Evolutionary conservation across 805 yeast species (phyloP), one percentile per base, ranked within the genome.

Genomic region (Tetrapisispora arboricola): DNA sequence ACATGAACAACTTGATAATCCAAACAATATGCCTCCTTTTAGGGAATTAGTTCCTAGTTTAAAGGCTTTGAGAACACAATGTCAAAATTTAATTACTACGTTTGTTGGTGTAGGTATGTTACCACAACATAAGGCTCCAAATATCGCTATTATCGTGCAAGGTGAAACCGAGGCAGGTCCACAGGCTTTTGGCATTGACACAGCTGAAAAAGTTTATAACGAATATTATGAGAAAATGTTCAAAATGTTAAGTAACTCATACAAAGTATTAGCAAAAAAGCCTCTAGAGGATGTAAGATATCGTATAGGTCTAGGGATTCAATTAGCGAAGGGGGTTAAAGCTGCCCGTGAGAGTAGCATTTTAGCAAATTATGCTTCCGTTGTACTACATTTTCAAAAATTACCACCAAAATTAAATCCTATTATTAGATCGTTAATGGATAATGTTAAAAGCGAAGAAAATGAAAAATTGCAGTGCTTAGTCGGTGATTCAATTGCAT

Each of bases 141-240:
- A 78, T 40, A 60, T 92, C 16, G 92, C 98, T 0, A 79, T 87
- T 5, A 78, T 88, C 9, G 96, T 90, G 4, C 90, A 87, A 60
- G 98, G 98, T 27, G 97, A 92, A 56, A 70, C 77, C 1, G 94
- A 84, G 44, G 95, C 96, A 2, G 96, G 96, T 2, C 86, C 94
- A 1, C 87, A 81, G 51, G 97, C 96, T 0, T 92, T 92, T 63
- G 75, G 86, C 13, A 58, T 92, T 31, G 82, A 73, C 32, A 73
- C 75, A 45, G 96, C 96, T 1, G 82, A 82, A 42, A 73, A 75
- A 46, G 72, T 87, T 15, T 65, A 80, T 25, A 66, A 66, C 31
- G 84, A 78, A 30, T 74, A 77, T 6, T 85, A 75, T 54, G 74
- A 72, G n/a, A 80, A 80, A 53, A 64, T 86, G 47, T 64, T 77